These are phyloP conservation scores for Anethum foeniculum DNA, from an alignment of 140 eudicot genomes.

Conservation along the genomic window DNA sequence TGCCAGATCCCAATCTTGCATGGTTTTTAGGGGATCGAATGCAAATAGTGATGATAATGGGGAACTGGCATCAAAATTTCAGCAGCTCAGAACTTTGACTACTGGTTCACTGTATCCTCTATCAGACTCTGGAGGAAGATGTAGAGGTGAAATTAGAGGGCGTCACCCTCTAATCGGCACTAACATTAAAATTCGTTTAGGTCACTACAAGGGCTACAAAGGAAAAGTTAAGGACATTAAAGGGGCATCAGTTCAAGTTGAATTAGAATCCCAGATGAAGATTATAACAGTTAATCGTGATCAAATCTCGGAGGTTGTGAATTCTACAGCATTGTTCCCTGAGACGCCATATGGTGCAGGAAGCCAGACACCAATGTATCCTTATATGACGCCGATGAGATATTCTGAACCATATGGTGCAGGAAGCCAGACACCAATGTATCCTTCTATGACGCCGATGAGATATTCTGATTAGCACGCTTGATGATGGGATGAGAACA, in stretches of 20 bases:
- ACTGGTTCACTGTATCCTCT: conserved; percentile 60
- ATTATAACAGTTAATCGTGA: conserved; percentile 79
- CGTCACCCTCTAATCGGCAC: conserved; percentile 67
- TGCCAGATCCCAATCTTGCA: conserved; percentile 75
- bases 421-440: conserved; percentile 95
- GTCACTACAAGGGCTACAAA: conserved; percentile 83
- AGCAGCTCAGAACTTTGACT: conserved; percentile 45
- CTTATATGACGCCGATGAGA: conserved; percentile 90
- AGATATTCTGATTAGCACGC: conserved; percentile 70
- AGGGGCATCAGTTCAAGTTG: conserved; percentile 65
- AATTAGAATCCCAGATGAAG: conserved; percentile 84
- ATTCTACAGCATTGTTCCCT: neutral
- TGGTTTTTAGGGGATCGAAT: conserved; percentile 66
- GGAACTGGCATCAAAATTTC: conserved; percentile 42
- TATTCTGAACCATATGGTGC: conserved; percentile 78
- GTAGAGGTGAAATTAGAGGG: conserved; percentile 48
- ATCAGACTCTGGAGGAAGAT: conserved; percentile 74
- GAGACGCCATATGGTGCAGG: conserved; percentile 66
- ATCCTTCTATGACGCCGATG: conserved; percentile 93
- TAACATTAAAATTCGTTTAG: conserved; percentile 48
- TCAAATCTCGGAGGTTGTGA: conserved; percentile 16
- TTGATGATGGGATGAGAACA: conserved; percentile 93
- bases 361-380: conserved; percentile 94
- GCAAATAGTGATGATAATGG: conserved; percentile 74
- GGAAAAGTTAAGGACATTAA: conserved; percentile 76